Evolutionary conservation across 2,329 filamentous ascomycete genomes (phyloP), one percentile per base, ranked within the genome.

Genomic region (Bipolaris cookei): DNA sequence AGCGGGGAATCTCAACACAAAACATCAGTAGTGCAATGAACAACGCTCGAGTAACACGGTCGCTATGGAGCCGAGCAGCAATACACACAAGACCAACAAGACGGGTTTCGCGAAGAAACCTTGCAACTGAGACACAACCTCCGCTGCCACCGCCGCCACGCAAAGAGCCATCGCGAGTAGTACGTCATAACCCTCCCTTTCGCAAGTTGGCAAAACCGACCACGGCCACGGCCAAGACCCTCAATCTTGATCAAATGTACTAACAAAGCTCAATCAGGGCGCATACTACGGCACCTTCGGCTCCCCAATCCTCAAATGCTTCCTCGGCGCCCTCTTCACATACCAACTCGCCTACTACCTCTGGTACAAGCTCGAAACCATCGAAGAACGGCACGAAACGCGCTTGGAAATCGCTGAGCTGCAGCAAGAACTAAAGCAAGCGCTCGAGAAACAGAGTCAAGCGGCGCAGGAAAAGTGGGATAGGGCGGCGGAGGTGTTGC

Each of bases 301-400:
- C 37, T 83, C 89, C 1, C 90, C 91, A 2, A 81, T 94, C 43
- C 83, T 86, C 51, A 94, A 92, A 78, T 87, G 87, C 51, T 85
- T 91, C 63, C 82, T 94, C 35, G 83, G 90, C 70, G 90, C 91
- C 51, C 84, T 92, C 53, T 87, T 91, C 70, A 89, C 88, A 1
- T 95, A 94, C 75, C 91, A 95, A 77, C 68, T 90, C n/a, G 77
- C 84, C 13, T 94, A 93, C 77, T 91, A 86, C 80, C 79, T 78
- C 13, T 95, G 91, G 91, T 73, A 85, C 35, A 90, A 88, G 76
- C 81, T 94, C 48, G 90, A 93, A 75, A 84, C 84, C 32, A 83
- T 90, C 51, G 91, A 95, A 78, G 80, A 85, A 54, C 86, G 84
- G 69, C 78, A 79, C 18, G 80, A 86, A 42, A 85, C 84, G 39